Percentiles rank a stretch among this genome's conserved stretches.
phyloP scores from a whole-genome alignment of 225 moss, liverwort and hornwort genomes.

The Physcomitrium patens region DNA sequence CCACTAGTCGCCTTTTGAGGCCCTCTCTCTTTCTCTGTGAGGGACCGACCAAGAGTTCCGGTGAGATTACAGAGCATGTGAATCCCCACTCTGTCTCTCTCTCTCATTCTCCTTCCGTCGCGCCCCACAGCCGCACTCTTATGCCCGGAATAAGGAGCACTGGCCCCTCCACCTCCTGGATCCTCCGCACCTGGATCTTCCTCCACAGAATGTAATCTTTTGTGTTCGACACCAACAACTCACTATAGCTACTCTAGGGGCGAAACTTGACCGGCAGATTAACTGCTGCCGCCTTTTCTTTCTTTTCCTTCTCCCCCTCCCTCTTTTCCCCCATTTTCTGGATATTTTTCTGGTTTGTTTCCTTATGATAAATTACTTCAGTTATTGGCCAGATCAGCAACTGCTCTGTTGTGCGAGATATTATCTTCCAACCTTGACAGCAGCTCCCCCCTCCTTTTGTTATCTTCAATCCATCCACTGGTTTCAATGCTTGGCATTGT shows the following conservation, averaged over 20 bases:
- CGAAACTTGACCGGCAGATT: neutral
- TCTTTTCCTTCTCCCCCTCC: too few relatives aligned
- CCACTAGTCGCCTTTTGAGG: neutral
- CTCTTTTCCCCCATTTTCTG: too few relatives aligned
- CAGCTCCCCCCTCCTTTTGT: neutral
- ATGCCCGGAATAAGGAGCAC: neutral
- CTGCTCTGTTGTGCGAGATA: slow-evolving; percentile 2
- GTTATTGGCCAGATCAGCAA: too few relatives aligned
- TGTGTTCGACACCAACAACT: neutral
- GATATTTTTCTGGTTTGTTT: too few relatives aligned
- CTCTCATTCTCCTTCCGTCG: too few relatives aligned
- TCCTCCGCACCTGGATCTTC: slow-evolving; percentile 8
- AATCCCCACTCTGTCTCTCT: too few relatives aligned
- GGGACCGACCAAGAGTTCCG: too few relatives aligned
- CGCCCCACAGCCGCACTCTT: neutral
- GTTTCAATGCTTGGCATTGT: slow-evolving; percentile 20
- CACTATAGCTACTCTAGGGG: neutral
- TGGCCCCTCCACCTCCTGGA: neutral
- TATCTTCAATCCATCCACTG: neutral
- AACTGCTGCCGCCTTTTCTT: too few relatives aligned
- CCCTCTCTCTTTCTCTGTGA: neutral
- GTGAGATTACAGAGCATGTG: too few relatives aligned
- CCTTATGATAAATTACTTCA: too few relatives aligned
- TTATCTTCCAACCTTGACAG: neutral
- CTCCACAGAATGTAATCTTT: neutral